Evolutionary conservation across 352 stramenopile species (phyloP).

Genomic region (Phytophthora hybrid): DNA sequence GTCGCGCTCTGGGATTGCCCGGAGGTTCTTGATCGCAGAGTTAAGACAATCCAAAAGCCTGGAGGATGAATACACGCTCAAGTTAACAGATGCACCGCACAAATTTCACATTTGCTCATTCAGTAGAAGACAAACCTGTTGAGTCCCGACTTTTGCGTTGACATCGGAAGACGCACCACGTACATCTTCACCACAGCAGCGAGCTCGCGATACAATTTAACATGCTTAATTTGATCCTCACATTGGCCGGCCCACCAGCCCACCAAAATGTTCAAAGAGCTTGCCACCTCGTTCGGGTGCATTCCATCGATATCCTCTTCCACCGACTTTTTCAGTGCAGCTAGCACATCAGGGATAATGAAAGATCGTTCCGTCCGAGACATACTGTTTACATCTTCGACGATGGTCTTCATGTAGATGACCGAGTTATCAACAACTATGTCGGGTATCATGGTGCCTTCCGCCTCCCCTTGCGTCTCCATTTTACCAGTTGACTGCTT

Average conservation of each 20-base stretch:
- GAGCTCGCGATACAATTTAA: slow-evolving; percentile 15
- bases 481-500: neutral
- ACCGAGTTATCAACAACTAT: neutral
- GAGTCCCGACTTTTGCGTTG: neutral
- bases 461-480: neutral
- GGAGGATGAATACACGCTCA: neutral
- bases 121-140: slow-evolving; percentile 5
- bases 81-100: neutral
- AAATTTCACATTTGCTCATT: too few relatives aligned
- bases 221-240: slow-evolving; percentile 9
- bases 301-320: slow-evolving; percentile 7
- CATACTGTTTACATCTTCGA: slow-evolving; percentile 14
- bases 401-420: slow-evolving; percentile 6
- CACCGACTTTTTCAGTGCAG: slow-evolving; percentile 17
- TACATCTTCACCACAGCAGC: slow-evolving; percentile 10
- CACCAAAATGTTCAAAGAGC: slow-evolving; percentile 8
- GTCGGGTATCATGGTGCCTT: neutral
- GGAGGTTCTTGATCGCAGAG: neutral
- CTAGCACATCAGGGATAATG: slow-evolving; percentile 17
- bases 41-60: neutral
- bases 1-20: neutral
- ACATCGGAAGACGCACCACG: slow-evolving; percentile 1
- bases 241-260: slow-evolving; percentile 5
- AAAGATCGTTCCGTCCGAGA: neutral
- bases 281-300: slow-evolving; percentile 3